Conservation (phyloP, 2,329 filamentous ascomycete species). For the Diaporthe batatas region DNA sequence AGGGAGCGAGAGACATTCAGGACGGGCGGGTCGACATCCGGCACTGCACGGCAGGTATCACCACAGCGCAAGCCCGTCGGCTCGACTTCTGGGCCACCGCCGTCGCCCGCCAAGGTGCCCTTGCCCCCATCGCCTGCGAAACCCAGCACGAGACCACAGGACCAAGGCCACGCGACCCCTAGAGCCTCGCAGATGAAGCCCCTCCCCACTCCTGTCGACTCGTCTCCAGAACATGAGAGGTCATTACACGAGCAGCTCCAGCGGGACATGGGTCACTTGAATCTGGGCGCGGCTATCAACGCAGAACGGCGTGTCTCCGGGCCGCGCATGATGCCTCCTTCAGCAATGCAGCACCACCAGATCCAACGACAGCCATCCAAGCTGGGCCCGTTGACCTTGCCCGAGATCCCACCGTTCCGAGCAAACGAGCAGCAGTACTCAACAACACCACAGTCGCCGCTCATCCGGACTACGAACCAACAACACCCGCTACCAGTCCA, state of each 20-base stretch:
- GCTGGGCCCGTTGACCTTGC: constrained; percentile 58
- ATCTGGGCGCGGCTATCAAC: constrained; percentile 58
- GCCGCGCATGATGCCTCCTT: constrained; percentile 32
- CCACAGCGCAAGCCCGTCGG: constrained; percentile 70
- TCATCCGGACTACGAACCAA: constrained; percentile 41
- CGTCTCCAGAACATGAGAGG: constrained; percentile 72
- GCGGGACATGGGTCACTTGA: constrained; percentile 71
- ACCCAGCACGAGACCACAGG: constrained; percentile 48
- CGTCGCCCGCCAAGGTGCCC: constrained; percentile 71
- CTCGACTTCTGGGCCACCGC: constrained; percentile 48
- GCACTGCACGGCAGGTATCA: constrained; percentile 68
- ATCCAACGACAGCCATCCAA: constrained; percentile 54
- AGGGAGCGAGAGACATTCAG: constrained; percentile 68
- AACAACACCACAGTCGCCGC: constrained; percentile 42
- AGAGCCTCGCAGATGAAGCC: constrained; percentile 59
- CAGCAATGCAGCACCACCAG: constrained; percentile 38
- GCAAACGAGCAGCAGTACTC: constrained; percentile 51
- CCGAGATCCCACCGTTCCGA: constrained; percentile 69
- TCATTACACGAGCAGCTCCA: constrained; percentile 74
- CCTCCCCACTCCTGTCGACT: constrained; percentile 61
- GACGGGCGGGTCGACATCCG: constrained; percentile 55
- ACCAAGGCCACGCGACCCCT: constrained; percentile 60
- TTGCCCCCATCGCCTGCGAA: constrained; percentile 72
- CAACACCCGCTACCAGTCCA: constrained; percentile 44
- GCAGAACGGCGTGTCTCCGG: constrained; percentile 38